Conservation (phyloP, 2,329 filamentous ascomycete genomes). For the Ceratocystis albifundus region DNA sequence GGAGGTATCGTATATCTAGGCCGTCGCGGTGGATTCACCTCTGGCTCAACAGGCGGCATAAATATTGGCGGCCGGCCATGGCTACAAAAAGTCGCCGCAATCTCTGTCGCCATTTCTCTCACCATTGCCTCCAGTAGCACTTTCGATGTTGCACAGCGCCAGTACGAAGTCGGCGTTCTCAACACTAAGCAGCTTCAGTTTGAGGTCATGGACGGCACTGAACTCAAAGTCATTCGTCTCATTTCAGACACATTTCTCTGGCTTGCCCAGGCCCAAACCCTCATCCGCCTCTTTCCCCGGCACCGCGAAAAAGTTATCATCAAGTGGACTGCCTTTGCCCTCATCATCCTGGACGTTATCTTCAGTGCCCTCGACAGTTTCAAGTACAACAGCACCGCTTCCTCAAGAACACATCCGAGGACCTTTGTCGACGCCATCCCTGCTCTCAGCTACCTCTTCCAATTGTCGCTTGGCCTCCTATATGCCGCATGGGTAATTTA, state of each 20-base stretch:
- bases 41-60: conserved; percentile 64
- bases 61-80: conserved; percentile 85
- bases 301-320: conserved; percentile 97
- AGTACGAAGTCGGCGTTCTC: conserved; percentile 69
- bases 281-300: conserved; percentile 89
- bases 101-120: conserved; percentile 69
- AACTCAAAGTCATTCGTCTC: conserved; percentile 80
- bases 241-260: conserved; percentile 95
- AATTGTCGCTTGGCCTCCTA: conserved; percentile 71
- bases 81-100: conserved; percentile 72
- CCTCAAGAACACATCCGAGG: conserved; percentile 45
- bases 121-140: conserved; percentile 91
- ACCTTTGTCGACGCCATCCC: conserved; percentile 84
- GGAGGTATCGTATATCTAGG: conserved; percentile 73
- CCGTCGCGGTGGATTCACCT: conserved; percentile 74
- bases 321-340: conserved; percentile 92
- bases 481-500: conserved; percentile 93
- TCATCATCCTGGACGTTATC: conserved; percentile 80
- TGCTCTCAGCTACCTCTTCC: conserved; percentile 81
- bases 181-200: conserved; percentile 66
- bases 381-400: conserved; percentile 43
- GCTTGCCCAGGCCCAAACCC: conserved; percentile 92
- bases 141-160: conserved; percentile 67
- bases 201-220: conserved; percentile 68
- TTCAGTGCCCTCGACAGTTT: conserved; percentile 93